Conservation (phyloP, 441 rosid species). For the Adansonia madagascariensis region DNA sequence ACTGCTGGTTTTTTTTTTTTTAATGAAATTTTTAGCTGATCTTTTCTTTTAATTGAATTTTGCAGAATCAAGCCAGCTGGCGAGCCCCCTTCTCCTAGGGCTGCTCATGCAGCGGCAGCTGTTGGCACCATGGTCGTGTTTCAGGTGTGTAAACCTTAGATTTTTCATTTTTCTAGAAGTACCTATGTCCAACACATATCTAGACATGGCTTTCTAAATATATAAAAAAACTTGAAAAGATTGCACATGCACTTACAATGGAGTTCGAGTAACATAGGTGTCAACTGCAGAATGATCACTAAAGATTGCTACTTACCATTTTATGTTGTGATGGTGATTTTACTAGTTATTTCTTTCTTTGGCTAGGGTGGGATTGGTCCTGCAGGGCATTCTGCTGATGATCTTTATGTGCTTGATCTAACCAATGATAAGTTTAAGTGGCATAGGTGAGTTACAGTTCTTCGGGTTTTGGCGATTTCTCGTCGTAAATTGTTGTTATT, state of each 20-base stretch:
- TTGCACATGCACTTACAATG: too few relatives aligned
- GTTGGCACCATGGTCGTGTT: slow-evolving; percentile 99
- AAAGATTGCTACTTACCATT: not conserved
- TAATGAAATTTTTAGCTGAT: slow-evolving; percentile 13
- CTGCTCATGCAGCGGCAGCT: slow-evolving; percentile 95
- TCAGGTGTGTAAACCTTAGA: slow-evolving; percentile 60
- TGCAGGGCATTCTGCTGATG: slow-evolving; percentile 98
- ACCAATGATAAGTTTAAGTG: slow-evolving; percentile 93
- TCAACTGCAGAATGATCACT: not conserved
- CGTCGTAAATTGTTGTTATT: not conserved
- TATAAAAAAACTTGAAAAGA: too few relatives aligned
- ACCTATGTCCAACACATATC: too few relatives aligned
- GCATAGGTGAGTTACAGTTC: slow-evolving; percentile 74
- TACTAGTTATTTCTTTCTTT: slow-evolving; percentile 25
- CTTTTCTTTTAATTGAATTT: slow-evolving; percentile 15
- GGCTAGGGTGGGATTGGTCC: slow-evolving; percentile 99
- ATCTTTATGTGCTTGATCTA: slow-evolving; percentile 94
- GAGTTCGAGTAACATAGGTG: too few relatives aligned
- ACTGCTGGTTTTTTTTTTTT: not conserved
- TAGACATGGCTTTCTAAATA: too few relatives aligned
- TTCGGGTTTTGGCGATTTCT: slow-evolving; percentile 2
- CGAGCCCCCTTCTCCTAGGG: slow-evolving; percentile 98
- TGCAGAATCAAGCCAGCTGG: slow-evolving; percentile 89
- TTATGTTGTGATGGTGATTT: not conserved
- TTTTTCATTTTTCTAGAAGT: too few relatives aligned